Base-by-base conservation (phyloP, 306 rosid species). In the Glycyrrhiza uralensis region DNA sequence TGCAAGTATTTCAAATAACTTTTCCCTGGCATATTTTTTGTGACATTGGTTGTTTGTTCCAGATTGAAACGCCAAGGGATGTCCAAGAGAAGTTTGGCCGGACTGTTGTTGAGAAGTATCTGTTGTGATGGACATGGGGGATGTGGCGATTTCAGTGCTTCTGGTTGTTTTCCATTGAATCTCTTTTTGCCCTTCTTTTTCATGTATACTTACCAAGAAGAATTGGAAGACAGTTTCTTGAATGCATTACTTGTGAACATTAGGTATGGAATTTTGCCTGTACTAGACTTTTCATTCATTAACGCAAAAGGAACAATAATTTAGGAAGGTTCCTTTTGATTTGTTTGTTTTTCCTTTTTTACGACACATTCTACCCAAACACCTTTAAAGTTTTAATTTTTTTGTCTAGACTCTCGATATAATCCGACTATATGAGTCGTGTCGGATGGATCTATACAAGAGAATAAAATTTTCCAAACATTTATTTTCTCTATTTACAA, bases 11-110 rank as follows among this genome's bases (percentile, higher is more conserved):
- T 76, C 46, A 54, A 49, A 56, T 24, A 18, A 18, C 15, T 56
- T 55, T 59, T 64, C 52, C 23, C 42, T 26, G 13, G 35, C 13
- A 61, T 15, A 49, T 76, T 73, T 78, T 22, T 26, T 59, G 38
- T 23, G 51, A 0, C 39, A 62, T 54, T 71, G 69, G 38, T 42
- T 65, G 57, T 13, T 1, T 76, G 18, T 84, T 72, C 39, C 92
- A 93, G 98, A 83, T 91, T 54, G 97, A 93, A 82, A 91, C 97
- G 30, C 96, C 92, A 2, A 89, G 85, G 86, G 98, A 91, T 77
- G 87, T 89, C 33, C 94, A 91, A 89, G 92, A 89, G 69, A 93
- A 89, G 87, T 83, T 89, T 29, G 98, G 98, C 3, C 87, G 97
- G 61, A 90, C 98, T 29, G 97, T 93, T 66, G 97, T 91, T 18